phyloP scores from a whole-genome alignment of 768 basidiomycete species.

The Rhodosporidiobolus odoratus region DNA sequence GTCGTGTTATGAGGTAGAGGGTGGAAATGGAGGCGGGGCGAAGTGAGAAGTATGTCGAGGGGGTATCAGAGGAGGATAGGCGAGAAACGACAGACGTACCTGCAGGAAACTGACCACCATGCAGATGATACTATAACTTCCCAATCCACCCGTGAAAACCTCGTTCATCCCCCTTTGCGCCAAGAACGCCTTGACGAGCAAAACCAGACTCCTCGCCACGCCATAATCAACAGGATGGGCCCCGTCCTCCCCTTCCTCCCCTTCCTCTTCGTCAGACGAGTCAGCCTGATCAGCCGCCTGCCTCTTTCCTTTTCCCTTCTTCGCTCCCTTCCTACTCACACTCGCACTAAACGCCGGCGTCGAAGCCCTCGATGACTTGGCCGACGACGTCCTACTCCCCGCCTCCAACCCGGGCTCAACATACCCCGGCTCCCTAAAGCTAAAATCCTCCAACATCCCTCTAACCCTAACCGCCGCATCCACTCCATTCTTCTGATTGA shows the following conservation, averaged over 20 bases:
- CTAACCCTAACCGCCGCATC: slow-evolving; percentile 72
- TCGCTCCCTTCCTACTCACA: neutral
- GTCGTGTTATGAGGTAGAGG: neutral
- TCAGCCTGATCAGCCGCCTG: neutral
- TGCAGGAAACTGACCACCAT: slow-evolving; percentile 89
- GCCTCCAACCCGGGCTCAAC: slow-evolving; percentile 27
- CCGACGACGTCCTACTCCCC: slow-evolving; percentile 45
- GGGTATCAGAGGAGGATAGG: neutral
- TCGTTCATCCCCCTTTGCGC: slow-evolving; percentile 90
- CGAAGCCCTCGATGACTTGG: slow-evolving; percentile 48
- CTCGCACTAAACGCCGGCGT: neutral
- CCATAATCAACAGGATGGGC: slow-evolving; percentile 32
- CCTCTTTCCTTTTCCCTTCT: slow-evolving; percentile 10
- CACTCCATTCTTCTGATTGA: slow-evolving; percentile 84
- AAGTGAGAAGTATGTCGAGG: too few relatives aligned
- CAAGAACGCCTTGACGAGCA: slow-evolving; percentile 86
- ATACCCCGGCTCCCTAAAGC: slow-evolving; percentile 31
- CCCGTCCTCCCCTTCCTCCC: neutral
- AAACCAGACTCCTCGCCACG: slow-evolving; percentile 54
- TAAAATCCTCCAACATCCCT: slow-evolving; percentile 60
- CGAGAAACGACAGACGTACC: slow-evolving; percentile 48
- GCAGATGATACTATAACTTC: slow-evolving; percentile 90
- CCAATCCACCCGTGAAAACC: slow-evolving; percentile 91
- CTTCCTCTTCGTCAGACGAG: neutral
- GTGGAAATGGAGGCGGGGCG: too few relatives aligned